Evolutionary conservation across 345 rosid species (phyloP), one percentile per base, ranked within the genome.

Genomic region (Bruguiera gymnorhiza): DNA sequence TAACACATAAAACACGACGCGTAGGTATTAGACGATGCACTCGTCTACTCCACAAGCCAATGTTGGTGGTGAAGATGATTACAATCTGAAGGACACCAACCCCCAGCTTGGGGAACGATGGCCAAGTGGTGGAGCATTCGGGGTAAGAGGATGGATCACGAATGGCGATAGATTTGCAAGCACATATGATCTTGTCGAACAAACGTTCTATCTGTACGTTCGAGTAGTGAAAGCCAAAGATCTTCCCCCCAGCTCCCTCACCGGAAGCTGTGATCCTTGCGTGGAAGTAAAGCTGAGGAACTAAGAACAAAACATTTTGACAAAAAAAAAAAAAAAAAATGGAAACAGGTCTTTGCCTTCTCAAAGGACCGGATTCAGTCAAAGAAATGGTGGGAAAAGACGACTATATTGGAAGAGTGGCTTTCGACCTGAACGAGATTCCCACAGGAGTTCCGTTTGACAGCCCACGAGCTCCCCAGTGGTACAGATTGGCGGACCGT

Each of bases 401-500:
- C 70, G 98, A 91, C 55, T 82, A 86, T 67, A 74, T 88, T 13
- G 97, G 98, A 26, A 84, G 85, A 15, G 88, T 93, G 3, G 77
- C 73, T 39, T 88, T 91, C 66, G 97, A 93, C 77, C 62, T 93
- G 70, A 87, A 91, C 36, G 96, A 93, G 73, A 75, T 91, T 74
- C 96, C 98, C 30, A 88, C 93, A 1, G 83, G 97, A 80, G 97
- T 91, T 65, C 98, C 97, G 23, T 97, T 97, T 2, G 90, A 93
- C 56, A 89, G 97, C 26, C 97, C 97, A 0, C 73, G 91, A 65
- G 98, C 97, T 67, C 96, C 98, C 5, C 97, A 91, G 66, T 93
- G 97, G 98, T 89, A 86, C 66, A 73, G 88, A 48, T 75, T 89
- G 56, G 97, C 87, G 68, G 91, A 89, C 59, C 74, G 90, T 70